Evolutionary conservation across 108 stramenopile genomes (phyloP).

Genomic region (Aurantiochytrium sp.): DNA sequence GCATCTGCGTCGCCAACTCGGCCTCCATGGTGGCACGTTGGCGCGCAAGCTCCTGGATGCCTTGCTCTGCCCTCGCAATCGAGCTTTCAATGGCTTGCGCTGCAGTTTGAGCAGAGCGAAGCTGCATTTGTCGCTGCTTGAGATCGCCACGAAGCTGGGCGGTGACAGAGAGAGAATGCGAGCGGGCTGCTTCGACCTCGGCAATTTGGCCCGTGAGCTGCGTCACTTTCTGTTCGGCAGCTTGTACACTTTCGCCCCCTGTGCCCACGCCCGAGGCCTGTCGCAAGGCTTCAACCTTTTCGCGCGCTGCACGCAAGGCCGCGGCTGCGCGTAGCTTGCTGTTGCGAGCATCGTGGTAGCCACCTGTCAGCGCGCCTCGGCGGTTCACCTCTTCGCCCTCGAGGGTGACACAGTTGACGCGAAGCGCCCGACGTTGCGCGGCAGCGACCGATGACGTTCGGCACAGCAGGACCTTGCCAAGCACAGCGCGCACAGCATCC

Average conservation of each 20-base stretch:
- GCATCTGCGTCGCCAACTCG: slow-evolving; percentile 76
- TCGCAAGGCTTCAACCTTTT: slow-evolving; percentile 38
- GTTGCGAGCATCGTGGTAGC: slow-evolving; percentile 66
- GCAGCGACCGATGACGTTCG: not conserved
- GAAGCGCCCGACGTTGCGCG: slow-evolving; percentile 20
- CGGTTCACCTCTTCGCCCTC: slow-evolving; percentile 87
- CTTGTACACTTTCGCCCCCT: slow-evolving; percentile 47
- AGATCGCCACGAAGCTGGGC: not conserved
- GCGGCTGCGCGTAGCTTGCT: slow-evolving; percentile 39
- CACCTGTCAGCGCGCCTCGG: slow-evolving; percentile 82
- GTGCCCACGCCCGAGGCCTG: slow-evolving; percentile 32
- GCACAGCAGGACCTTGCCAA: slow-evolving; percentile 76
- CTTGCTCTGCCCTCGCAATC: not conserved
- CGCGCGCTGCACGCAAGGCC: slow-evolving; percentile 48
- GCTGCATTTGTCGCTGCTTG: slow-evolving; percentile 29
- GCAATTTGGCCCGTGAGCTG: slow-evolving; percentile 61
- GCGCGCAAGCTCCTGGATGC: slow-evolving; percentile 31
- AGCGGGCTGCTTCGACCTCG: slow-evolving; percentile 62
- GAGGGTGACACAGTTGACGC: slow-evolving; percentile 91
- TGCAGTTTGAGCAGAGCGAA: not conserved
- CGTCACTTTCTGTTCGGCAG: slow-evolving; percentile 61
- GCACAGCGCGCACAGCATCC: slow-evolving; percentile 82
- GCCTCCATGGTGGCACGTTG: slow-evolving; percentile 63
- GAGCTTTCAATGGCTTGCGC: not conserved
- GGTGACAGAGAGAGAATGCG: slow-evolving; percentile 15